Evolutionary conservation across 352 stramenopile species (phyloP), one percentile per base, ranked within the genome.

Genomic region (Phytophthora niederhauseri): DNA sequence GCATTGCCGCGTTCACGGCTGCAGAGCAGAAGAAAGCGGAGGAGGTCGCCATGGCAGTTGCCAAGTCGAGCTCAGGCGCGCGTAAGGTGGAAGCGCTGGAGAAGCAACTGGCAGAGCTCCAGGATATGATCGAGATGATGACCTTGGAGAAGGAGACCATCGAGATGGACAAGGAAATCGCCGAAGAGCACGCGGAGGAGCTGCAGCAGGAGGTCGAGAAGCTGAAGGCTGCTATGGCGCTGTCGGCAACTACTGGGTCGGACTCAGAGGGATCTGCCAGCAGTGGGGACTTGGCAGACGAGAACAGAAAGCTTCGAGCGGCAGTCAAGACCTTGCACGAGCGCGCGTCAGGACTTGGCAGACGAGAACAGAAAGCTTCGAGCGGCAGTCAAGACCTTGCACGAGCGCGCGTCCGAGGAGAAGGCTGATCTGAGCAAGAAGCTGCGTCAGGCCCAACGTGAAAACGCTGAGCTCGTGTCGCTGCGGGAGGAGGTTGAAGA

Each of bases 91-190:
- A 96, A 31, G 67, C 79, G 0, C 61, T 94, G 2, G 76, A 92
- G 64, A 80, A 77, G 20, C 82, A 94, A 56, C 56, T 94, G 8
- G 73, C 72, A 7, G 88, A 97, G 66, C 72, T 92, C 8, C 80
- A 95, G 49, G 89, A 94, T 31, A 87, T 91, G 80, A 77, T 97
- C 9, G 90, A 97, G 72, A 89, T 90, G 63, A 78, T 96, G 67
- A 90, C 81, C 2, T 77, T 97, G 22, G 90, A 97, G 45, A 96
- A 95, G 63, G 90, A 97, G 49, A 95, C 89, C 4, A 61, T 95
- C 19, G 88, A 93, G 49, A 93, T 95, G 87, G 88, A 97, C 55
- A 94, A 95, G 55, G 90, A 96, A 60, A 95, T 96, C 60, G 88
- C 90, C 0, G 87, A 97, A 59, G 90, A 97, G 54, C 77, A 84